Percentiles rank a stretch among this genome's conserved stretches.
Conservation (phyloP, 169 alveolate species). For the Plasmodium blacklocki region DNA sequence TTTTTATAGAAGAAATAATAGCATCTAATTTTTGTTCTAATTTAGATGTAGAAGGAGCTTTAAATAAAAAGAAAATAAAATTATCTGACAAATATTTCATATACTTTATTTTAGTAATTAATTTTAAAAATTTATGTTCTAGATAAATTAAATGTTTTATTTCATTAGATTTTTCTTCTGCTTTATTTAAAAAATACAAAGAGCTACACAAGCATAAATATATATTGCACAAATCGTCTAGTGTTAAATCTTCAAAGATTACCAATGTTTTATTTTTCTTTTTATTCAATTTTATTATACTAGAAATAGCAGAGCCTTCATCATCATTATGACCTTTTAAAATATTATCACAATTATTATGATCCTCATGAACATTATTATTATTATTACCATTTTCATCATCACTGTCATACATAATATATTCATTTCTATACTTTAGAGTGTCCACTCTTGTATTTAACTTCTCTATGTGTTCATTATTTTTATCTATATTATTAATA, state of each 20-base stretch:
- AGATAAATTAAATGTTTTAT: constrained; percentile 45
- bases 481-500: no score
- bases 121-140: constrained; percentile 42
- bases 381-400: background rate
- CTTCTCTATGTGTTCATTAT: no score
- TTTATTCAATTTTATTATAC: constrained; percentile 26
- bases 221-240: constrained; percentile 54
- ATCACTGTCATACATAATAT: no score
- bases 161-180: constrained; percentile 52
- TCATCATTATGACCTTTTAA: background rate
- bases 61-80: constrained; percentile 53
- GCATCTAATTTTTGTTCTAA: constrained; percentile 50
- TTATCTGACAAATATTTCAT: constrained; percentile 69
- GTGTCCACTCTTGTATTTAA: no score
- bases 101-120: constrained; percentile 37
- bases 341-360: background rate
- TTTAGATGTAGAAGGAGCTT: constrained; percentile 43
- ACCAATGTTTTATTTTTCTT: constrained; percentile 2
- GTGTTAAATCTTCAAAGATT: constrained; percentile 33
- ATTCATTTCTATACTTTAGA: no score
- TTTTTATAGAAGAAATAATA: constrained; percentile 36
- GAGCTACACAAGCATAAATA: constrained; percentile 52
- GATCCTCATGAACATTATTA: background rate
- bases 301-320: constrained; percentile 23
- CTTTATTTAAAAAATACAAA: constrained; percentile 32